Percentiles rank a stretch among this genome's conserved stretches.
Evolutionary conservation across 2,329 filamentous ascomycete species (phyloP).

Genomic region (Apiospora marii): DNA sequence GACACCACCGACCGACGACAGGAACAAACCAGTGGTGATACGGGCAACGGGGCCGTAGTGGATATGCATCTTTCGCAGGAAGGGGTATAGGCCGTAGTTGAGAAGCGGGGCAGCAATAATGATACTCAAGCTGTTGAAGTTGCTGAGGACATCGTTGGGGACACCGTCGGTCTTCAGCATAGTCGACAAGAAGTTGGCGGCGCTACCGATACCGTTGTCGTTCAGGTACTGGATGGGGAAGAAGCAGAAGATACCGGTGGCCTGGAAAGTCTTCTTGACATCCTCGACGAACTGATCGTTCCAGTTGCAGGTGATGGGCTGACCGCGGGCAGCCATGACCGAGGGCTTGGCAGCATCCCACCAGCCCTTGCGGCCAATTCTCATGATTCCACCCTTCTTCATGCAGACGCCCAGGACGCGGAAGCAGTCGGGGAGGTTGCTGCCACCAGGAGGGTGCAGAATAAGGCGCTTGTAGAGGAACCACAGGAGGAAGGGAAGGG

Average conservation of each 20-base stretch:
- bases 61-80: constrained; percentile 49
- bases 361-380: constrained; percentile 55
- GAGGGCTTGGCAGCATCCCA: constrained; percentile 69
- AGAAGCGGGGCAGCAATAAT: constrained; percentile 55
- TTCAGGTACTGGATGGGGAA: constrained; percentile 55
- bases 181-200: constrained; percentile 56
- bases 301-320: constrained; percentile 52
- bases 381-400: constrained; percentile 48
- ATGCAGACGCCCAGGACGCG: constrained; percentile 50
- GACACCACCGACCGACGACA: constrained; percentile 56
- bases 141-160: constrained; percentile 58
- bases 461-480: constrained; percentile 52
- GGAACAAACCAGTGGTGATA: constrained; percentile 57
- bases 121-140: constrained; percentile 59
- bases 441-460: constrained; percentile 54
- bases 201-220: constrained; percentile 58
- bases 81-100: constrained; percentile 56
- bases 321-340: constrained; percentile 53
- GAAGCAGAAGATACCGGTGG: constrained; percentile 67
- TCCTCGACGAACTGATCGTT: constrained; percentile 75
- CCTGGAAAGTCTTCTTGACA: constrained; percentile 65
- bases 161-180: constrained; percentile 57
- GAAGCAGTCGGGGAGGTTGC: constrained; percentile 54
- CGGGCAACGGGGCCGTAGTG: constrained; percentile 57
- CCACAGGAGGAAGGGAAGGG: constrained; percentile 51